These are phyloP conservation scores for Arthroderma sp. DNA, from an alignment of 2,329 filamentous ascomycete species.

Conservation along the genomic window DNA sequence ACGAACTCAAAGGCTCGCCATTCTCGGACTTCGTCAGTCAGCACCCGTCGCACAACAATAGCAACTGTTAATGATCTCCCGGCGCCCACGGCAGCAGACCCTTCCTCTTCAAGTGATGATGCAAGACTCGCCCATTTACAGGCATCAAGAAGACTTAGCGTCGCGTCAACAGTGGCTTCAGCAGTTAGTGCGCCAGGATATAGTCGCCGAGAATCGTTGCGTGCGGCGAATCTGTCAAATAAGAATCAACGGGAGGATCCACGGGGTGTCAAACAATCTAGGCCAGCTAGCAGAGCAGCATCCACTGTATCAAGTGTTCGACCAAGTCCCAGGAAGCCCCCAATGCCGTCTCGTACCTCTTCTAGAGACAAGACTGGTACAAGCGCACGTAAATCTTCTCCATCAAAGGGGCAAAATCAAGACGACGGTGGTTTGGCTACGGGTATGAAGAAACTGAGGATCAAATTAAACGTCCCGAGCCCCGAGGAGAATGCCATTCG, in stretches of 20 bases:
- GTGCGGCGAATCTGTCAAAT: background rate
- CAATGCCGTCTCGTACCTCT: background rate
- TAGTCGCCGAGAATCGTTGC: background rate
- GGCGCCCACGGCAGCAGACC: constrained; percentile 14
- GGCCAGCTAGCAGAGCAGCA: background rate
- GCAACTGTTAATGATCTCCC: constrained; percentile 39
- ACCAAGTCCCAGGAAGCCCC: background rate
- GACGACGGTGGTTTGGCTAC: constrained; percentile 28
- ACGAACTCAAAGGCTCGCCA: constrained; percentile 41
- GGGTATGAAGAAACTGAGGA: constrained; percentile 40
- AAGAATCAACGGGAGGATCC: too few relatives aligned
- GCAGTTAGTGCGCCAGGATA: background rate
- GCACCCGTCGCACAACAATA: constrained; percentile 49
- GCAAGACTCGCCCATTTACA: constrained; percentile 3
- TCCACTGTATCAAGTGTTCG: background rate
- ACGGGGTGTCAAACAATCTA: background rate
- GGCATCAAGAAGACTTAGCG: constrained; percentile 18
- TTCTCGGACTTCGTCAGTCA: constrained; percentile 22
- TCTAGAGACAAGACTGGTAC: background rate
- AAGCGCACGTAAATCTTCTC: background rate
- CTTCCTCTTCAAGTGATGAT: constrained; percentile 10
- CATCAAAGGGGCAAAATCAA: background rate
- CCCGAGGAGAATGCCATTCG: constrained; percentile 44
- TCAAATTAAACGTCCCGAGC: constrained; percentile 46
- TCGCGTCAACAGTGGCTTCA: constrained; percentile 17